Evolutionary conservation across 768 basidiomycete species (phyloP), one percentile per base, ranked within the genome.

Genomic region (Trametes elegans): DNA sequence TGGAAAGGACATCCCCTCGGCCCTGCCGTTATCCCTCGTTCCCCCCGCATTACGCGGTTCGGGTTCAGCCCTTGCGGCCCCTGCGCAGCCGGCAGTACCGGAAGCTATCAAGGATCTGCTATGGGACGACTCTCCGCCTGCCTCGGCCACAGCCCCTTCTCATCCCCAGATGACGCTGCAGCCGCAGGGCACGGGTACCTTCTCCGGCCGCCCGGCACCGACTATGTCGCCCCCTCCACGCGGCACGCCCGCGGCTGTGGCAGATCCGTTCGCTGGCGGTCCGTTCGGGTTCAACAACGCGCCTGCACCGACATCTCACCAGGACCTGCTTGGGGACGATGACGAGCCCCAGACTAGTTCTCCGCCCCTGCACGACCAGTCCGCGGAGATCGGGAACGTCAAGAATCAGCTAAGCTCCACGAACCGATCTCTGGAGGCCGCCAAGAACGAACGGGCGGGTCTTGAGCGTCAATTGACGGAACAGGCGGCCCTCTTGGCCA

Each of bases 391-490:
- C 50, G 93, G 91, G 7, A 95, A 97, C 65, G 71, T 84, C 19
- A 87, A 87, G 70, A 94, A 93, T 63, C 90, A 95, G 62, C 75
- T 97, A 40, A 78, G 80, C 61, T 91, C 88, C 11, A 96, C 93
- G 3, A 85, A 80, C 49, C 81, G 76, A 28, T 85, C 90, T 23
- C 70, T 95, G 10, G 79, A 86, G 32, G 76, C 79, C 2, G 73
- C 87, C 26, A 83, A 85, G 66, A 70, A 74, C 27, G 90, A 93
- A 54, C 85, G 91, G 35, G 75, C 71, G 34, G 71, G 79, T 7
- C 69, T 90, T 26, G 93, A 96, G 63, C 74, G 76, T 48, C 77
- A 75, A 0, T 74, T 92, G 9, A 79, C 83, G 1, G 77, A 77
- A 40, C 89, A 92, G 62, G 85, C 87, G 0, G 76, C 80, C 0